Percentiles rank a stretch among this genome's conserved stretches.
Evolutionary conservation across 108 stramenopile species (phyloP).

Genomic region (Pseudonitzschia pungens): DNA sequence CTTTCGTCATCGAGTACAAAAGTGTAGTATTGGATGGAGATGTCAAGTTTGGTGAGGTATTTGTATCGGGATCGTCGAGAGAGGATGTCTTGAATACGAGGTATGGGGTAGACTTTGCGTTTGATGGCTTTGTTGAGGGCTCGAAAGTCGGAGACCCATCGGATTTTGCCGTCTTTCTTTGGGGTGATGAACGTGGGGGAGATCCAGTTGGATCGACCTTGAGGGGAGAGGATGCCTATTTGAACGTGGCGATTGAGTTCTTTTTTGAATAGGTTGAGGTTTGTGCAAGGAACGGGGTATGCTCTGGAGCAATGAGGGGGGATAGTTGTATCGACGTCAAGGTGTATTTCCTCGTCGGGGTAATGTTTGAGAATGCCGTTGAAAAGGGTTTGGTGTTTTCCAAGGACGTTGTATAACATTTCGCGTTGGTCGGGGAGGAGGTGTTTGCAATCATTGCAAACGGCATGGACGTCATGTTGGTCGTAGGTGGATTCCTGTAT

Average conservation of each 20-base stretch:
- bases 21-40: constrained; percentile 33
- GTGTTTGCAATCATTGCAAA: background rate
- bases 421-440: background rate
- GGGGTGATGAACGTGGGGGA: constrained; percentile 40
- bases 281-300: background rate
- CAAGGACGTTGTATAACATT: background rate
- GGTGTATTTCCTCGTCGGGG: background rate
- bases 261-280: constrained; percentile 20
- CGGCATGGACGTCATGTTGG: background rate
- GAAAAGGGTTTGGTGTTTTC: background rate
- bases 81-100: constrained; percentile 24
- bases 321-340: background rate
- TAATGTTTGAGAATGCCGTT: background rate
- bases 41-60: constrained; percentile 27
- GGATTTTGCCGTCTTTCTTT: constrained; percentile 36
- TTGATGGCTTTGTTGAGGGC: constrained; percentile 29
- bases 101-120: constrained; percentile 12
- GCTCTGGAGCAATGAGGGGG: background rate
- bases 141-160: constrained; percentile 46
- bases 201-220: constrained; percentile 24
- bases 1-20: constrained; percentile 4
- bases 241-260: constrained; percentile 33
- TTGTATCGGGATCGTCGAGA: constrained; percentile 7
- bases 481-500: background rate
- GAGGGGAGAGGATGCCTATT: constrained; percentile 14